Base-by-base conservation (phyloP, 495 filamentous ascomycete species). In the Talaromyces liani region DNA sequence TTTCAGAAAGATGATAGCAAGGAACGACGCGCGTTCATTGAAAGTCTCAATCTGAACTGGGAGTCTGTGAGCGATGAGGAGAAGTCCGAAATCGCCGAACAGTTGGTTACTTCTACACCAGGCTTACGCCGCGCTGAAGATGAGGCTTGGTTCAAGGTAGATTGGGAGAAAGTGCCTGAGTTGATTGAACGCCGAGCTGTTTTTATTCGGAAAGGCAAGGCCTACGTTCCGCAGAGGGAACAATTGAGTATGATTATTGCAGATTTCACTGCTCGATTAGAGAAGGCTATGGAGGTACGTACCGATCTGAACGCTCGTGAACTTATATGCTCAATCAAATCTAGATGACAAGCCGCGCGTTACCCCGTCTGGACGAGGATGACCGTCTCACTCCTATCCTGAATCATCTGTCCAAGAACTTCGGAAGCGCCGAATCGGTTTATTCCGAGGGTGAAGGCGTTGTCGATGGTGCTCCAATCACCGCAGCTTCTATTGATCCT, bases 291-390 rank as follows among this genome's bases (percentile, higher is more conserved):
- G 20, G 92, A 96, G 81, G 89, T 92, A 76, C 67, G 77, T n/a
- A 39, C 12, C n/a, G 4, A 24, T 24, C n/a, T 29, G 33, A 25
- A 63, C 20, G 6, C 5, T 49, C 36, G 8, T 14, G n/a, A 20
- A 16, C 9, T 54, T 55, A 47, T 56, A 14, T 27, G 55, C 68
- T 79, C 61, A 77, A 62, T 6, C 31, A 65, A 36, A 54, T 24
- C 24, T 55, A 93, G 88, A 80, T 93, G 31, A 96, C 95, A 6
- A 88, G 91, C 29, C 88, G 93, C 51, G 92, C 92, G 4, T 82
- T 98, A 6, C 95, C 95, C 0, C 87, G 92, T 1, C 82, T 99
- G 18, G 95, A 99, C 69, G 95, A 99, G 78, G 94, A 99, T 71
- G 92, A 97, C 73, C 90, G 95, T 36, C 84, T 99, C 18, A 89